These are phyloP conservation scores for Circinella umbellata DNA, from an alignment of 371 early-diverging fungal genomes.

Conservation along the genomic window DNA sequence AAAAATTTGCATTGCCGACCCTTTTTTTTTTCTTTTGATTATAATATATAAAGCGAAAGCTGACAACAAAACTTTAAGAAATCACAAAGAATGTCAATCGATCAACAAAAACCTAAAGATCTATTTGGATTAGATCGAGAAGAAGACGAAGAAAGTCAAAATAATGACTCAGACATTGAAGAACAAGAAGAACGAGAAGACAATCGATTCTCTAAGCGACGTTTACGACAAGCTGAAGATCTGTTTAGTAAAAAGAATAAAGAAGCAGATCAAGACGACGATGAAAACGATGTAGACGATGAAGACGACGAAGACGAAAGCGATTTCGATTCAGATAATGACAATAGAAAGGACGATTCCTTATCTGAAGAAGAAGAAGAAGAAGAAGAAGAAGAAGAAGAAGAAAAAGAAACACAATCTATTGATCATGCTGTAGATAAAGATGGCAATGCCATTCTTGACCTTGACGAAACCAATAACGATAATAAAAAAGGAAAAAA, in stretches of 20 bases:
- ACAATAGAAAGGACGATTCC: constrained; percentile 35
- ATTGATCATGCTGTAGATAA: constrained; percentile 1
- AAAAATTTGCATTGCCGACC: not conserved
- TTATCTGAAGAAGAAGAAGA: constrained; percentile 15
- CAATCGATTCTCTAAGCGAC: constrained; percentile 31
- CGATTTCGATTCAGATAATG: constrained; percentile 28
- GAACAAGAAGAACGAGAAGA: constrained; percentile 31
- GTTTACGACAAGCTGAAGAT: constrained; percentile 24
- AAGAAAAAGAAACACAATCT: not conserved
- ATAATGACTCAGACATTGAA: constrained; percentile 13
- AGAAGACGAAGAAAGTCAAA: constrained; percentile 30
- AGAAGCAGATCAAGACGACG: constrained; percentile 31
- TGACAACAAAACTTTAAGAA: not conserved
- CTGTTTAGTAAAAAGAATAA: constrained; percentile 10
- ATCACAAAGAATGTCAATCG: not conserved
- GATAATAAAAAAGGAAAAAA: constrained; percentile 26
- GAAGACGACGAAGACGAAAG: constrained; percentile 27
- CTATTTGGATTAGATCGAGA: constrained; percentile 43
- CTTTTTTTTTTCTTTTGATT: not conserved
- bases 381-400: constrained; percentile 14
- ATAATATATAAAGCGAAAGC: not conserved
- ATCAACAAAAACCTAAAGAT: constrained; percentile 31
- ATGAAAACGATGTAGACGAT: constrained; percentile 35
- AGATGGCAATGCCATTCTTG: constrained; percentile 13
- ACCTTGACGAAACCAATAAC: constrained; percentile 14